Evolutionary conservation across 768 basidiomycete species (phyloP), one percentile per base, ranked within the genome.

Genomic region (Lentinus brumalis): DNA sequence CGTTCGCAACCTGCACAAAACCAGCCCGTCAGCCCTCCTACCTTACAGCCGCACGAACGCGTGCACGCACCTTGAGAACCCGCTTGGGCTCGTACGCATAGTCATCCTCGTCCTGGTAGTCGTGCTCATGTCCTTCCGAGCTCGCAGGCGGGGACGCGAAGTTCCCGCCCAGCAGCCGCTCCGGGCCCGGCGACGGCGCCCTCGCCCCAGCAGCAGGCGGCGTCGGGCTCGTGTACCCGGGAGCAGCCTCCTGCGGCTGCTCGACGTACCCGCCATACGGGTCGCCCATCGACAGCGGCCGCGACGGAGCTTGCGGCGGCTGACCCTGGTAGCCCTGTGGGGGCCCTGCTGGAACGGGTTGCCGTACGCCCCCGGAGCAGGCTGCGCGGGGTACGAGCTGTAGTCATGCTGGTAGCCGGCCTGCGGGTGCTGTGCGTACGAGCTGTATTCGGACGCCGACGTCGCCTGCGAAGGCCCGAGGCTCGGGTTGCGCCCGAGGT

Each of bases 31-130:
- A 39, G 32, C 8, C 18, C 26, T 35, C 9, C 2, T 46, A 18
- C 18, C 5, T 12, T 2, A 9, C 6, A 47, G 46, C 1, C 3
- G 11, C 5, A 32, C n/a, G 26, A 35, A 9, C 38, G 2, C 14
- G 4, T 8, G 12, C 11, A 63, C 62, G 45, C 29, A 74, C 73
- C 67, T 72, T 71, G 57, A 75, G 55, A 50, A 75, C 73, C 41
- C 74, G 62, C 32, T 66, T 53, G 4, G 69, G 68, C 15, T 63
- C 71, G 31, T 70, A 70, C 38, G 66, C 68, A 58, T 76, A 74
- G 41, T 76, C 75, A 47, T 74, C 73, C 11, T 75, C 73, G 30
- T 76, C 75, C 16, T 70, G 60, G 31, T 74, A 41, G 57, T 35
- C 35, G 11, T 35, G 35, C 6, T 70, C 66, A 29, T 66, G 66